Base-by-base conservation (phyloP, 2,329 filamentous ascomycete species). In the Lachnellula cervina region DNA sequence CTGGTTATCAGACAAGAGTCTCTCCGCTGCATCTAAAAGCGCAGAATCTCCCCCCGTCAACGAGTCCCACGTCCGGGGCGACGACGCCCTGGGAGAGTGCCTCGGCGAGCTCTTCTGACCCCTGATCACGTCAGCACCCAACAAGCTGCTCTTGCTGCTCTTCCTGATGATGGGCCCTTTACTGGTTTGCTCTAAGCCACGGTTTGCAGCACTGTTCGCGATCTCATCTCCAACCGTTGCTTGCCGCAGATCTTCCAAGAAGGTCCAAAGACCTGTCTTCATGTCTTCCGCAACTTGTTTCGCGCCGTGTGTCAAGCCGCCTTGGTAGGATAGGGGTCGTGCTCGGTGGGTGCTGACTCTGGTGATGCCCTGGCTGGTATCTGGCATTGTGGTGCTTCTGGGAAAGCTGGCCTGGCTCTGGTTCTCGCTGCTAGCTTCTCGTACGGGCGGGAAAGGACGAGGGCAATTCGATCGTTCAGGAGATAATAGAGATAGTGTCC, bases 221-320 rank as follows among this genome's bases (percentile, higher is more conserved):
- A 86, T 89, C 74, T 99, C 94, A 53, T 99, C 94, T 23, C 94
- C 94, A 6, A 99, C 91, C 0, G 94, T 96, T 14, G 93, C 95
- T 72, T 97, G 94, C 62, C 92, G 82, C 48, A 99, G 84, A 69
- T 99, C 94, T 70, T 97, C 94, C 57, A 96, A 84, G 72, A 99
- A 99, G 1, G 90, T 96, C 84, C 89, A 92, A 49, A 99, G 75
- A 2, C 94, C 93, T 51, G 94, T 84, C 69, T 87, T 90, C 71
- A 99, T 85, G 72, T 97, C 94, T 57, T 89, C 88, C 16, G 69
- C 68, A 38, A 71, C 64, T 35, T 68, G 62, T 53, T 70, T 71
- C 9, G 68, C 68, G 21, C 62, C 64, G 49, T 63, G 56, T 17
- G 65, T 66, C 19, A 69, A 55, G 17, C 67, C 63, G n/a, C 63